These are phyloP conservation scores for Melampsora occidentalis DNA, from an alignment of 1,284 basidiomycete species.

Conservation along the genomic window DNA sequence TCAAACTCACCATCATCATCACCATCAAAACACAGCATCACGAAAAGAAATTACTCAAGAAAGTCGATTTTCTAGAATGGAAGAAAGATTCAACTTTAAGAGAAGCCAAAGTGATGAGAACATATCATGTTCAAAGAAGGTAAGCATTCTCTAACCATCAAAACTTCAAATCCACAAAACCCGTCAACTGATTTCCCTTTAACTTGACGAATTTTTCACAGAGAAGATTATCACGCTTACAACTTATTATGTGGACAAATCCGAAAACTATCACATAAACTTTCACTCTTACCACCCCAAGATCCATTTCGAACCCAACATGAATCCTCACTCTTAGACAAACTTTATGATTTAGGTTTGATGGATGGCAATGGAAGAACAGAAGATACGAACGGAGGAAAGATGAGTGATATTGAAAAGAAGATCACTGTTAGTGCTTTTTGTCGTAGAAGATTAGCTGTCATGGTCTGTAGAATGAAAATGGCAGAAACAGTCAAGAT, in stretches of 20 bases:
- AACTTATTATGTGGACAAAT: constrained; percentile 91
- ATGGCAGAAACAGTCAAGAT: constrained; percentile 96
- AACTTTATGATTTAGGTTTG: constrained; percentile 96
- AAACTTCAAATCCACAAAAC: constrained; percentile 71
- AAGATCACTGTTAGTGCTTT: constrained; percentile 93
- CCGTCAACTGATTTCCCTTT: constrained; percentile 59
- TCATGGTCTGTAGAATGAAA: constrained; percentile 85
- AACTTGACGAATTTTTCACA: neutral
- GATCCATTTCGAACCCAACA: constrained; percentile 83
- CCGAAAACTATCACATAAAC: constrained; percentile 77
- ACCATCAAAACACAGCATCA: constrained; percentile 30
- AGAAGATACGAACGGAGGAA: constrained; percentile 52
- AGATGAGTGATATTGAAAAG: constrained; percentile 87
- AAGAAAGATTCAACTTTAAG: constrained; percentile 89
- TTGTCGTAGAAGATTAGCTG: constrained; percentile 83
- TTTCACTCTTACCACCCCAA: constrained; percentile 80
- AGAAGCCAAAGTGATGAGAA: constrained; percentile 90
- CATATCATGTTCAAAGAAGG: constrained; percentile 89
- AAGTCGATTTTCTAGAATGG: constrained; percentile 77
- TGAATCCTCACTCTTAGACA: constrained; percentile 82
- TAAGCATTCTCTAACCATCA: constrained; percentile 8
- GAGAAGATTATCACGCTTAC: constrained; percentile 62
- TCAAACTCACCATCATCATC: neutral
- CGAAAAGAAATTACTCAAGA: constrained; percentile 69
- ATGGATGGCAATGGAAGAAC: constrained; percentile 67